phyloP scores from a whole-genome alignment of 1,284 basidiomycete species.

The Ustilago tritici region DNA sequence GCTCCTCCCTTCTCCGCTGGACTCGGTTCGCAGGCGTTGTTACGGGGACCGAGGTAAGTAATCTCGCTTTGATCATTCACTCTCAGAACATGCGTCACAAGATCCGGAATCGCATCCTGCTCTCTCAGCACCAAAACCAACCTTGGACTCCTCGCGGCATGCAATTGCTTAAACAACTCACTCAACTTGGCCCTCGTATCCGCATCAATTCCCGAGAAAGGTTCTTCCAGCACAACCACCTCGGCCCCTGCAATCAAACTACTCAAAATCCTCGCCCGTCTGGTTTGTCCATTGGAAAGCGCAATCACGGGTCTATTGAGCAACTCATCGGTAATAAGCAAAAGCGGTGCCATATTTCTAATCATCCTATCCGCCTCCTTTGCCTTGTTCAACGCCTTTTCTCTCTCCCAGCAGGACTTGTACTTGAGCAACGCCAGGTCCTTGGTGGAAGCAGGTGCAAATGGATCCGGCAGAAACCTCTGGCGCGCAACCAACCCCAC shows the following conservation, averaged over 20 bases:
- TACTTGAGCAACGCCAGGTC: slow-evolving; percentile 53
- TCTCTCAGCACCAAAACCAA: slow-evolving; percentile 83
- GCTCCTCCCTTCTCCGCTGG: background rate
- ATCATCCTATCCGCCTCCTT: slow-evolving; percentile 39
- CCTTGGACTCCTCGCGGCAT: slow-evolving; percentile 71
- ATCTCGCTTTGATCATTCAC: slow-evolving; percentile 74
- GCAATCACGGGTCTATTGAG: slow-evolving; percentile 69
- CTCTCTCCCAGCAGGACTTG: slow-evolving; percentile 17
- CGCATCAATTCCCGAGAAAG: slow-evolving; percentile 54
- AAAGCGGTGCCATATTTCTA: slow-evolving; percentile 42
- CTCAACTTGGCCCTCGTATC: slow-evolving; percentile 38
- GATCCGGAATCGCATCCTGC: slow-evolving; percentile 84
- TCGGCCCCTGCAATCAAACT: slow-evolving; percentile 77
- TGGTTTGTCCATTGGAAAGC: slow-evolving; percentile 92
- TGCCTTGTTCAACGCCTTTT: slow-evolving; percentile 22
- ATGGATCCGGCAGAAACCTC: slow-evolving; percentile 59
- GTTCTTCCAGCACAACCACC: slow-evolving; percentile 71
- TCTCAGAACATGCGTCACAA: slow-evolving; percentile 81
- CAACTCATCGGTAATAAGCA: slow-evolving; percentile 54
- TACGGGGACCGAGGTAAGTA: slow-evolving; percentile 70
- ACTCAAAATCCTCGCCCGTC: slow-evolving; percentile 84
- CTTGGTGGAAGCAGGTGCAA: slow-evolving; percentile 24
- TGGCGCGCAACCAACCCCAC: slow-evolving; percentile 54
- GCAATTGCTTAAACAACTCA: slow-evolving; percentile 74
- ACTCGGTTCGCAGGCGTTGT: background rate